Percentiles rank a stretch among this genome's conserved stretches.
phyloP scores from a whole-genome alignment of 176 grass and related monocot genomes.

The Carex kokanica region DNA sequence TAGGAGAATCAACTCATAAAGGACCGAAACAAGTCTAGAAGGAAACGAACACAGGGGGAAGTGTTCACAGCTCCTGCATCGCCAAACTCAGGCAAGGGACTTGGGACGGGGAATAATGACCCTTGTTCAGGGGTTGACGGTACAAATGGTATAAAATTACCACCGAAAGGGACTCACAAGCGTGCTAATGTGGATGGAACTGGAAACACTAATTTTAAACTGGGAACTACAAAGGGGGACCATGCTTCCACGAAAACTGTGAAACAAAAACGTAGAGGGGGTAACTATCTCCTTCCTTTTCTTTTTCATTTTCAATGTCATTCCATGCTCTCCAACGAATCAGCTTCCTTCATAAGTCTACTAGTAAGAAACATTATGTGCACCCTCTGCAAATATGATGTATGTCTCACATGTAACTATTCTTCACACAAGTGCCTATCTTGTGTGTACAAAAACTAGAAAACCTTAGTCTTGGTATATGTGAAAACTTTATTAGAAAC shows the following conservation, averaged over 20 bases:
- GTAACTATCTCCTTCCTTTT: constrained; percentile 36
- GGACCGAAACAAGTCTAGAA: constrained; percentile 91
- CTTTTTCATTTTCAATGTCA: constrained; percentile 22
- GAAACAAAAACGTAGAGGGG: constrained; percentile 87
- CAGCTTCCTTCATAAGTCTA: background rate
- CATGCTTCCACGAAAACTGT: constrained; percentile 63
- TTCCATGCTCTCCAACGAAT: constrained; percentile 13
- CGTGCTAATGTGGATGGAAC: constrained; percentile 48
- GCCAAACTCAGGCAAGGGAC: constrained; percentile 47
- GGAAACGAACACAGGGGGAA: constrained; percentile 59
- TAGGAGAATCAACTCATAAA: constrained; percentile 93
- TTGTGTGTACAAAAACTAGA: background rate
- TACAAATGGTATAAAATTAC: constrained; percentile 55
- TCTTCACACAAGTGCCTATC: background rate
- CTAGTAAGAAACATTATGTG: background rate
- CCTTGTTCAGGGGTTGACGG: constrained; percentile 40
- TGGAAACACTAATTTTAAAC: constrained; percentile 50
- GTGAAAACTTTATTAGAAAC: background rate
- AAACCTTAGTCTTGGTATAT: background rate
- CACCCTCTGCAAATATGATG: background rate
- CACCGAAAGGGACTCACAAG: constrained; percentile 46
- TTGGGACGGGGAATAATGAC: constrained; percentile 42
- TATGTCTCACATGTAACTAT: background rate
- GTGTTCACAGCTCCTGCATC: constrained; percentile 51
- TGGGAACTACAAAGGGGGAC: constrained; percentile 53